Conservation (phyloP, 345 rosid genomes). For the Eucalyptus curtisii region DNA sequence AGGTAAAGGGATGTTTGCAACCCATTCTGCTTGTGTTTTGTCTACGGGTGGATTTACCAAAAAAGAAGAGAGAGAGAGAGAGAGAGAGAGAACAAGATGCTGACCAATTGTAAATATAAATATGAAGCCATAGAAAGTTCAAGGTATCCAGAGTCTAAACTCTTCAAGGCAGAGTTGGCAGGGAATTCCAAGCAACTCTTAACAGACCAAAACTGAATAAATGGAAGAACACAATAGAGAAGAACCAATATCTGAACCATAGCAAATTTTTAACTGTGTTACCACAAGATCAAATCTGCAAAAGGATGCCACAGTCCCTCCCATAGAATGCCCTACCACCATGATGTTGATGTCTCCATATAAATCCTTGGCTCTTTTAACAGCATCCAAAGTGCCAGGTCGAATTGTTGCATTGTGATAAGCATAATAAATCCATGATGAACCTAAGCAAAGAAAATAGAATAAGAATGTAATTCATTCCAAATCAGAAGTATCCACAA, state of each 20-base stretch:
- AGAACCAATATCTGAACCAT: neutral
- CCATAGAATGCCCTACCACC: slow-evolving; percentile 95
- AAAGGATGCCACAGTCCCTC: slow-evolving; percentile 84
- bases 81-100: neutral
- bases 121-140: neutral
- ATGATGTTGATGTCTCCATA: slow-evolving; percentile 55
- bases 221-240: neutral
- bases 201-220: neutral
- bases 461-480: neutral
- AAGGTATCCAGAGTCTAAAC: neutral
- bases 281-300: slow-evolving; percentile 75
- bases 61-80: too few species aligned
- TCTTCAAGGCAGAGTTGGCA: neutral
- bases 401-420: slow-evolving; percentile 81
- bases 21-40: neutral
- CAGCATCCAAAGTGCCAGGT: slow-evolving; percentile 50
- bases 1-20: neutral
- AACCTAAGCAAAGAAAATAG: slow-evolving; percentile 19
- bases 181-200: neutral
- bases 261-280: neutral
- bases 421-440: slow-evolving; percentile 85
- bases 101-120: neutral
- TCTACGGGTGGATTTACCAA: neutral
- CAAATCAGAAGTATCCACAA: neutral
- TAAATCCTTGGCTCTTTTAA: slow-evolving; percentile 36